Evolutionary conservation across 106 monocot genomes (phyloP).

Genomic region (Phalaenopsis equestris): DNA sequence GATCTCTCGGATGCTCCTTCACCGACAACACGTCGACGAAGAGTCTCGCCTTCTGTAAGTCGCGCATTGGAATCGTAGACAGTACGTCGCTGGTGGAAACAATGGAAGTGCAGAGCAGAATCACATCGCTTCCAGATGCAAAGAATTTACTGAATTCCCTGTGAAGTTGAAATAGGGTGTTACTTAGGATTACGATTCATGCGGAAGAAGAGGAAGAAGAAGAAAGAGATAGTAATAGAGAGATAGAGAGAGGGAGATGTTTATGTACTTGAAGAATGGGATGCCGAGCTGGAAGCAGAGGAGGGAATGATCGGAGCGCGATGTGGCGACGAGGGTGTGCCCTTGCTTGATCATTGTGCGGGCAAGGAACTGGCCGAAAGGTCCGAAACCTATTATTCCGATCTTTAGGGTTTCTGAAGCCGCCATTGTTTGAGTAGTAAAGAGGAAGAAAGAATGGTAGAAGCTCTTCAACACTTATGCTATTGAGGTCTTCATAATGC

Average conservation of each 20-base stretch:
- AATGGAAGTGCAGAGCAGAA: slow-evolving; percentile 32
- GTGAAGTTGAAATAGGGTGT: neutral
- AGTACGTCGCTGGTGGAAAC: slow-evolving; percentile 21
- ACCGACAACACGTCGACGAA: slow-evolving; percentile 45
- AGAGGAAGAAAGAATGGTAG: neutral
- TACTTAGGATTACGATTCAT: neutral
- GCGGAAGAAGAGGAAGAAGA: neutral
- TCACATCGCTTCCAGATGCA: slow-evolving; percentile 18
- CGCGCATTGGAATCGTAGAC: slow-evolving; percentile 13
- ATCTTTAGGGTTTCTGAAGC: slow-evolving; percentile 13
- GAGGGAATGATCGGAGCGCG: slow-evolving; percentile 33
- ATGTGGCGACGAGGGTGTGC: slow-evolving; percentile 20
- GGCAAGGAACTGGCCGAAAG: slow-evolving; percentile 34
- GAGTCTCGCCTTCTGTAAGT: slow-evolving; percentile 11
- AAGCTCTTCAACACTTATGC: too few relatives aligned
- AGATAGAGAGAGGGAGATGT: neutral
- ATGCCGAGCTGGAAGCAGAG: slow-evolving; percentile 31
- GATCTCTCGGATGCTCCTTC: slow-evolving; percentile 31
- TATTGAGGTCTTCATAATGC: too few relatives aligned
- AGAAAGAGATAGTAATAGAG: neutral
- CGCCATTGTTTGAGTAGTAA: neutral
- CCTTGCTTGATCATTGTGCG: slow-evolving; percentile 28
- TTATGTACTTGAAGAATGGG: slow-evolving; percentile 21
- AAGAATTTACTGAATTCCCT: slow-evolving; percentile 24
- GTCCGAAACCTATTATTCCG: slow-evolving; percentile 36